Percentiles rank a stretch among this genome's conserved stretches.
Evolutionary conservation across 768 basidiomycete species (phyloP).

Genomic region (Suillus americanus): DNA sequence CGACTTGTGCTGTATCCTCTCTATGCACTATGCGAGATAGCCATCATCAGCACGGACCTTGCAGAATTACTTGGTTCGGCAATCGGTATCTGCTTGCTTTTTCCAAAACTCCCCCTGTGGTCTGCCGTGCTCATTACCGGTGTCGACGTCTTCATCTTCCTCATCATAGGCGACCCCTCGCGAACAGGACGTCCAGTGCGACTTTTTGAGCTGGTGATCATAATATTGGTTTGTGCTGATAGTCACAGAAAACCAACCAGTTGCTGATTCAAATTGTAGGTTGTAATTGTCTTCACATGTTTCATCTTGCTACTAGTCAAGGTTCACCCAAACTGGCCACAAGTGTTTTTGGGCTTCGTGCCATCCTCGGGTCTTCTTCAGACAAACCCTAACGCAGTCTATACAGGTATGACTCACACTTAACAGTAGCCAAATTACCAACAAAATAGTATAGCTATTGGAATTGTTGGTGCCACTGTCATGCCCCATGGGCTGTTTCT

Average conservation of each 20-base stretch:
- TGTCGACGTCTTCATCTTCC: conserved; percentile 47
- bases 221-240: conserved; percentile 27
- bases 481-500: conserved; percentile 63
- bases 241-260: background rate
- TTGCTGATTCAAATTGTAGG: conserved; percentile 17
- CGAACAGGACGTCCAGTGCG: conserved; percentile 32
- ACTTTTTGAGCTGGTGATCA: conserved; percentile 39
- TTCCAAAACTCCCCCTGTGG: conserved; percentile 49
- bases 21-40: conserved; percentile 45
- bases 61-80: conserved; percentile 63
- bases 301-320: conserved; percentile 44
- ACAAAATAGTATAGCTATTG: conserved; percentile 31
- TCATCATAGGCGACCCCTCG: conserved; percentile 39
- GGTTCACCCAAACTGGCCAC: conserved; percentile 39
- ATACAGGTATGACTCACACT: conserved; percentile 27
- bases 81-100: conserved; percentile 54
- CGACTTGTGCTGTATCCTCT: conserved; percentile 46
- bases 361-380: conserved; percentile 34
- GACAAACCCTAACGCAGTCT: conserved; percentile 36
- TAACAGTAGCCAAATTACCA: conserved; percentile 6
- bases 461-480: conserved; percentile 51
- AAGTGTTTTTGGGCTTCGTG: conserved; percentile 42
- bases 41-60: conserved; percentile 56
- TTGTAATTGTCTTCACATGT: conserved; percentile 22
- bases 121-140: conserved; percentile 49